Conservation (phyloP, 352 stramenopile species). For the Plasmopara halstedii region DNA sequence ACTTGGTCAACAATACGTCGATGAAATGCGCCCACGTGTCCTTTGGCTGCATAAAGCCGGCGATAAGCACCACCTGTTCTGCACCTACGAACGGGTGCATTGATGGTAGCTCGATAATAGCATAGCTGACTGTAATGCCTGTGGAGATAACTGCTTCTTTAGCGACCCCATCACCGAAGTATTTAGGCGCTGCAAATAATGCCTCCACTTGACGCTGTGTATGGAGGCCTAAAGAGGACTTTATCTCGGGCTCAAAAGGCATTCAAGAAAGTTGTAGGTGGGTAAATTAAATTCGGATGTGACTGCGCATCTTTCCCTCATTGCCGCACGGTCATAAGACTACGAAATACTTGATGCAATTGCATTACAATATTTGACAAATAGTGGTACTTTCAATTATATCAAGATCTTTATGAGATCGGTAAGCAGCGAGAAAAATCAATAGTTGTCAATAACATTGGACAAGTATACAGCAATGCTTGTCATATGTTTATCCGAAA, state of each 20-base stretch:
- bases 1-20: conserved; percentile 36
- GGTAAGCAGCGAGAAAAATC: no score
- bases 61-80: conserved; percentile 44
- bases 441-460: no score
- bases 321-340: no score
- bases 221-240: conserved; percentile 23
- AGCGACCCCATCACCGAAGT: conserved; percentile 21
- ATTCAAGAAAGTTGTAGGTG: conserved; percentile 15
- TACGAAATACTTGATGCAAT: no score
- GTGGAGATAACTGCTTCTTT: conserved; percentile 23
- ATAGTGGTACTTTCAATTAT: no score
- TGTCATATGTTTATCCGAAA: no score
- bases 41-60: conserved; percentile 46
- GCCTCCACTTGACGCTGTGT: conserved; percentile 45
- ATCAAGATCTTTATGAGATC: no score
- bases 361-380: no score
- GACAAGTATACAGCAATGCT: no score
- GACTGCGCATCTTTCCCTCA: no score
- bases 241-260: conserved; percentile 16
- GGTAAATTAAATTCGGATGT: conserved; percentile 12
- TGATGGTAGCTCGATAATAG: conserved; percentile 21
- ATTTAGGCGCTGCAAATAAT: conserved; percentile 34
- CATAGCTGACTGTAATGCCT: conserved; percentile 46
- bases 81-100: conserved; percentile 21
- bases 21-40: conserved; percentile 49